These are phyloP conservation scores for Eucalyptus shirleyi DNA, from an alignment of 345 rosid species.

Conservation along the genomic window DNA sequence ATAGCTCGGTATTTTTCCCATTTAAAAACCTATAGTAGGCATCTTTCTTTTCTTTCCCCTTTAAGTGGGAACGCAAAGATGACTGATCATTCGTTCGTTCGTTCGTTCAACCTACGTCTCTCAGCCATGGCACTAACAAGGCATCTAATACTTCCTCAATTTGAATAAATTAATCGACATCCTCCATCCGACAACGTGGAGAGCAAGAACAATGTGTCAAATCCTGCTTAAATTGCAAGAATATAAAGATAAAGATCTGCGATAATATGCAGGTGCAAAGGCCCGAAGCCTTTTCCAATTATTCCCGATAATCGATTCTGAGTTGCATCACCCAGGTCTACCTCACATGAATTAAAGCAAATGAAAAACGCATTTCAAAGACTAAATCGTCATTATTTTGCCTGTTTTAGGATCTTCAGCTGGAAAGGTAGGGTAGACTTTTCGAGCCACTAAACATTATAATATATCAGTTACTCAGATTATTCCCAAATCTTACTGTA, in stretches of 20 bases:
- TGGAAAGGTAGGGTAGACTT: background rate
- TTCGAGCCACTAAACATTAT: background rate
- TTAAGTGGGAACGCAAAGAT: background rate
- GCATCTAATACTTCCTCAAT: background rate
- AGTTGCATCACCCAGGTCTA: background rate
- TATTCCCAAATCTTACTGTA: background rate
- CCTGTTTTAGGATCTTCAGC: background rate
- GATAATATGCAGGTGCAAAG: background rate
- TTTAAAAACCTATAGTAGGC: background rate
- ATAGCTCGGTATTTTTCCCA: background rate
- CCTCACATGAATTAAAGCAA: background rate
- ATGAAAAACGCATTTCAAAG: background rate
- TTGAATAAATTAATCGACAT: background rate
- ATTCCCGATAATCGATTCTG: background rate
- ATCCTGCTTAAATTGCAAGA: background rate
- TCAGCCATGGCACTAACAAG: background rate
- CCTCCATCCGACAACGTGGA: background rate
- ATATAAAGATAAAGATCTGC: background rate
- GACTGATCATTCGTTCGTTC: background rate
- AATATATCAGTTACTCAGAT: background rate
- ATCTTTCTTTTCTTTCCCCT: background rate
- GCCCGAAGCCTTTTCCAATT: background rate
- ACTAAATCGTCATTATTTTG: background rate
- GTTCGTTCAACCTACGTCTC: background rate
- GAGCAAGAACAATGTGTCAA: slow-evolving; percentile 2